Conservation (phyloP, 176 grass and related monocot species). For the Hordeum marinum region DNA sequence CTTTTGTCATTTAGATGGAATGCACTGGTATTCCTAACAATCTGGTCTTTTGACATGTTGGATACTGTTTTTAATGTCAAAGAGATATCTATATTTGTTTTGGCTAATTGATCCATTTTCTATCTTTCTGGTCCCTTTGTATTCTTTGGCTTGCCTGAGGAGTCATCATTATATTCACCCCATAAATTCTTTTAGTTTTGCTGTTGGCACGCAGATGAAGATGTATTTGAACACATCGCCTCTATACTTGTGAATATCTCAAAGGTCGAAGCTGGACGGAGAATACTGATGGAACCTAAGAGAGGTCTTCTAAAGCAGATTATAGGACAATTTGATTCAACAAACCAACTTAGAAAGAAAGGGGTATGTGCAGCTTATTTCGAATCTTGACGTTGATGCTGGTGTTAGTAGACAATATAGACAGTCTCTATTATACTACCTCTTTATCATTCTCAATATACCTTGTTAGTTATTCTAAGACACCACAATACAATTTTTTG, state of each 20-base stretch:
- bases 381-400: not conserved
- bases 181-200: not conserved
- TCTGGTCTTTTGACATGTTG: not conserved
- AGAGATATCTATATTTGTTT: not conserved
- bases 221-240: conserved; percentile 79
- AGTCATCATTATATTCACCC: not conserved
- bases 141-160: not conserved
- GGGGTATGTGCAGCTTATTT: conserved; percentile 44
- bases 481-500: not conserved
- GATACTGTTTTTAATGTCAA: not conserved
- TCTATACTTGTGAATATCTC: conserved; percentile 95
- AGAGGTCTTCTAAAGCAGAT: conserved; percentile 82
- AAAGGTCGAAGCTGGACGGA: conserved; percentile 80
- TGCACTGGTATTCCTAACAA: not conserved
- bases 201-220: conserved; percentile 43
- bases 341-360: conserved; percentile 94
- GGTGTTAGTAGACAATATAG: not conserved
- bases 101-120: not conserved
- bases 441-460: too few relatives aligned
- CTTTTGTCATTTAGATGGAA: not conserved
- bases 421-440: too few relatives aligned
- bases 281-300: conserved; percentile 84
- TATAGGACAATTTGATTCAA: conserved; percentile 82
- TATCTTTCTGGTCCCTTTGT: not conserved
- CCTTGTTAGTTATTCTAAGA: too few relatives aligned